These are phyloP conservation scores for Cenchrus americanus DNA, from an alignment of 176 grass and related monocot species.

Conservation along the genomic window DNA sequence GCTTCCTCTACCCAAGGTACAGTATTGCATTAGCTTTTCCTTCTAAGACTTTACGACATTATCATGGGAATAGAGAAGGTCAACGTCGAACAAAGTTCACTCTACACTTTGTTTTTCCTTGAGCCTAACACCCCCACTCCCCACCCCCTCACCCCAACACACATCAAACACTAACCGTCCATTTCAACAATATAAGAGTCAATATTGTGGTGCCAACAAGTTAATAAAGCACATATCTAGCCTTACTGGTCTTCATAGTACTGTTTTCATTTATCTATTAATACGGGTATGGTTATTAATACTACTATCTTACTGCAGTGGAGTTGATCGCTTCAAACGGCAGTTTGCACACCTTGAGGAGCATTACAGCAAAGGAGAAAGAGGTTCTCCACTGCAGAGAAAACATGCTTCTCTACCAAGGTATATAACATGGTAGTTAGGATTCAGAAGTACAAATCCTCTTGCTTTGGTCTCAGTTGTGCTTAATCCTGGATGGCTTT, in stretches of 20 bases:
- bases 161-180: not conserved
- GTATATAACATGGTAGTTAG: slow-evolving; percentile 39
- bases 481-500: slow-evolving; percentile 37
- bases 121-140: not conserved
- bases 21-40: slow-evolving; percentile 15
- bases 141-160: too few species aligned
- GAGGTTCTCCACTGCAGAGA: slow-evolving; percentile 87
- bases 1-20: slow-evolving; percentile 96
- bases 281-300: slow-evolving; percentile 25
- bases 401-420: slow-evolving; percentile 96
- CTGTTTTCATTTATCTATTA: not conserved
- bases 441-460: slow-evolving; percentile 15
- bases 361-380: slow-evolving; percentile 94
- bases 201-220: not conserved
- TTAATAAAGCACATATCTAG: slow-evolving; percentile 18
- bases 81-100: not conserved
- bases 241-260: not conserved
- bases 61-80: not conserved
- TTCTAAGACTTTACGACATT: not conserved
- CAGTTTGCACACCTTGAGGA: slow-evolving; percentile 99
- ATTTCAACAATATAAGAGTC: not conserved
- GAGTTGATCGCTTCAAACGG: slow-evolving; percentile 92
- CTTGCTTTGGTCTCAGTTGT: slow-evolving; percentile 8
- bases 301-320: slow-evolving; percentile 53
- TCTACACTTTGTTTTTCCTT: not conserved